A percentile compares a stretch with the other conserved stretches of the same genome.
phyloP scores from a whole-genome alignment of 23 red algal genomes.

The Gracilariopsis chorda region DNA sequence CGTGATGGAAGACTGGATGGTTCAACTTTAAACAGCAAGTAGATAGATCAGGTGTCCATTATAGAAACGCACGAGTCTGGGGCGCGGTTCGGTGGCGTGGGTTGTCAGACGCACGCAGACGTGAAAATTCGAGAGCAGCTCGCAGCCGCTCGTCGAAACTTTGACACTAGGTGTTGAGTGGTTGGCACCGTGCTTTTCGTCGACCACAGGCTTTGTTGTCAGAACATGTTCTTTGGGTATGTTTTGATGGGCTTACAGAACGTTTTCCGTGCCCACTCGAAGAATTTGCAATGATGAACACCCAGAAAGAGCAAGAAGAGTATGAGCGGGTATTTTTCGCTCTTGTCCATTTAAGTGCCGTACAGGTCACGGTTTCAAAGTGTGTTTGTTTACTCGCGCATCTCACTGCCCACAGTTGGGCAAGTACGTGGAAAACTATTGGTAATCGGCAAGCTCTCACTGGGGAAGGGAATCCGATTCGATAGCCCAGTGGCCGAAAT shows the following conservation, averaged over 20 bases:
- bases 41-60: slow-evolving; percentile 25
- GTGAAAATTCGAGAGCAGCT: slow-evolving; percentile 42
- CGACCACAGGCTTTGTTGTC: slow-evolving; percentile 32
- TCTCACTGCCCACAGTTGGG: slow-evolving; percentile 8
- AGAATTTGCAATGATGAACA: slow-evolving; percentile 31
- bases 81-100: slow-evolving; percentile 8
- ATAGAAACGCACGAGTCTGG: slow-evolving; percentile 35
- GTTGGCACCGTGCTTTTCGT: slow-evolving; percentile 32
- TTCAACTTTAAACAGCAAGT: neutral
- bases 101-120: slow-evolving; percentile 2
- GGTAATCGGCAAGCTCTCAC: neutral
- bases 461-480: slow-evolving; percentile 21
- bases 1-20: slow-evolving; percentile 18
- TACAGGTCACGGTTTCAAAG: neutral
- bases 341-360: neutral
- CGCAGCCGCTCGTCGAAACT: slow-evolving; percentile 14
- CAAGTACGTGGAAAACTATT: slow-evolving; percentile 18
- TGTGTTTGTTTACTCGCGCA: neutral
- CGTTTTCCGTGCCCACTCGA: neutral
- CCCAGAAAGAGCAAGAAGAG: slow-evolving; percentile 8
- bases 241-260: neutral
- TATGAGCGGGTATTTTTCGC: slow-evolving; percentile 3
- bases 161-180: slow-evolving; percentile 24
- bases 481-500: neutral
- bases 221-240: slow-evolving; percentile 43